Evolutionary conservation across 192 early-diverging fungal species (phyloP).

Genomic region (Cladochytrium replicatum): DNA sequence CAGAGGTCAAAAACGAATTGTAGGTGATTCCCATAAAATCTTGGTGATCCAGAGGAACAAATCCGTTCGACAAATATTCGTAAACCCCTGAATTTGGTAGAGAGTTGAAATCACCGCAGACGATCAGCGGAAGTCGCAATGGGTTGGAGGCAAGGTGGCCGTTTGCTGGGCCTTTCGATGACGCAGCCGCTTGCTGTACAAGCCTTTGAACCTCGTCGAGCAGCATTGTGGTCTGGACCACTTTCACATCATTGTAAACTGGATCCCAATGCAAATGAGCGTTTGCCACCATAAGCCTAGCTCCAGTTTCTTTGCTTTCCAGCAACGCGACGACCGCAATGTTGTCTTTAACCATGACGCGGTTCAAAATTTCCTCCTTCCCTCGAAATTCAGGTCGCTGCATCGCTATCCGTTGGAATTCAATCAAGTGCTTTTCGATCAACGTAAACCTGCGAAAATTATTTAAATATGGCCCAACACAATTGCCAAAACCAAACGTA

Average conservation of each 20-base stretch:
- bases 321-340: conserved; percentile 76
- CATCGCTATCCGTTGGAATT: conserved; percentile 91
- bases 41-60: conserved; percentile 66
- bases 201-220: conserved; percentile 77
- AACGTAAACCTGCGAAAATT: conserved; percentile 54
- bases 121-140: conserved; percentile 37
- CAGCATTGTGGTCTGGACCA: conserved; percentile 90
- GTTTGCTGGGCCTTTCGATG: conserved; percentile 7
- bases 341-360: conserved; percentile 96
- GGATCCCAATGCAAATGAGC: conserved; percentile 95
- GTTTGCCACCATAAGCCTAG: conserved; percentile 70
- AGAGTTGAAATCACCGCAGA: conserved; percentile 95
- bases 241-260: conserved; percentile 81
- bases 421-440: conserved; percentile 77
- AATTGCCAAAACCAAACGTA: conserved; percentile 23
- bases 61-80: conserved; percentile 75
- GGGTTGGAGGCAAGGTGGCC: background rate
- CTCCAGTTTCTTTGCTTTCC: conserved; percentile 67
- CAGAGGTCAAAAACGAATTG: conserved; percentile 70
- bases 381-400: conserved; percentile 78
- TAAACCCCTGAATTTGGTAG: conserved; percentile 81
- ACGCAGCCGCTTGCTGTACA: conserved; percentile 9
- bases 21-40: conserved; percentile 78
- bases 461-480: conserved; percentile 1
- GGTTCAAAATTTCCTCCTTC: conserved; percentile 89